These are phyloP conservation scores for Syzygium oleosum DNA, from an alignment of 345 rosid genomes.

Conservation along the genomic window DNA sequence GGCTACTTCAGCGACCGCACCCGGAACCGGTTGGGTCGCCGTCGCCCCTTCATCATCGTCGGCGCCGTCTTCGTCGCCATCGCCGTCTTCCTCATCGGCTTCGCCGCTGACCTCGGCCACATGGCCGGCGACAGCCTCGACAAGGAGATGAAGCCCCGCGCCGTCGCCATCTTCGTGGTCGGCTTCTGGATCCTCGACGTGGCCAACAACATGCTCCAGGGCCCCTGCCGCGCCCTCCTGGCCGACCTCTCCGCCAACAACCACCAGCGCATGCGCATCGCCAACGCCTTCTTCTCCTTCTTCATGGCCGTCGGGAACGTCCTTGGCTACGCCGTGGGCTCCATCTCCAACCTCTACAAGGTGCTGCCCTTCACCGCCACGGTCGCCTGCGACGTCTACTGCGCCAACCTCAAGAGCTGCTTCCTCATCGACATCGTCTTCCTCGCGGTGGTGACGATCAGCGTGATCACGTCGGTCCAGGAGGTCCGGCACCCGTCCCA, in stretches of 20 bases:
- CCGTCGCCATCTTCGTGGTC: conserved; percentile 52
- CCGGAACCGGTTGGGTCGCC: conserved; percentile 72
- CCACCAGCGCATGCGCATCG: conserved; percentile 41
- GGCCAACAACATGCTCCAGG: conserved; percentile 80
- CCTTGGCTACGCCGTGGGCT: conserved; percentile 76
- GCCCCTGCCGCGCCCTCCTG: conserved; percentile 78
- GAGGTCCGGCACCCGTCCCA: conserved; percentile 18
- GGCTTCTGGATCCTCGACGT: conserved; percentile 94
- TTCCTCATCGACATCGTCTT: conserved; percentile 57
- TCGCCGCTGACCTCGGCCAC: conserved; percentile 71
- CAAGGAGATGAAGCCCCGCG: conserved; percentile 38
- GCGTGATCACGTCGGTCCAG: conserved; percentile 34
- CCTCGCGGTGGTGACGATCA: conserved; percentile 26
- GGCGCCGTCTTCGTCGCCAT: conserved; percentile 48
- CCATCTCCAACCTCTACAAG: conserved; percentile 40
- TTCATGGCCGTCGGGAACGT: conserved; percentile 94
- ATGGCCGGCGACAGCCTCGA: conserved; percentile 34
- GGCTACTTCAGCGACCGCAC: conserved; percentile 81
- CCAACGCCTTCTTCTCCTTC: conserved; percentile 65
- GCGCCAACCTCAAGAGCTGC: conserved; percentile 85
- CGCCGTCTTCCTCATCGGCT: conserved; percentile 71
- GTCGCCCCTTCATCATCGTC: conserved; percentile 70
- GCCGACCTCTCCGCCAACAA: conserved; percentile 63
- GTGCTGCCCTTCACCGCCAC: conserved; percentile 63
- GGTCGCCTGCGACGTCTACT: conserved; percentile 57